phyloP scores from a whole-genome alignment of 257 asterid genomes.

The Przewalskia tangutica region DNA sequence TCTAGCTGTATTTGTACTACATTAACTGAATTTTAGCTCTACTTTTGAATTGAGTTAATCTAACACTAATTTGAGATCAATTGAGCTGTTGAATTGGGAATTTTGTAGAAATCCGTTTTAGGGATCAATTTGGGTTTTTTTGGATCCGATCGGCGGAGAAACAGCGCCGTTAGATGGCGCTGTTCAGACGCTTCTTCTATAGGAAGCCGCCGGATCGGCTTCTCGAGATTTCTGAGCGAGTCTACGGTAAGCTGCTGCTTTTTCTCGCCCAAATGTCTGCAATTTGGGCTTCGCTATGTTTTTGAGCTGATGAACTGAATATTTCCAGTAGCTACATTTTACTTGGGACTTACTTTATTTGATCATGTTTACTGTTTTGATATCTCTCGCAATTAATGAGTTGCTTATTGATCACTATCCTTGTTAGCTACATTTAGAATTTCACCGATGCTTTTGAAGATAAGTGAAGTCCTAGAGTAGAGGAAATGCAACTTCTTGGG shows the following conservation, averaged over 20 bases:
- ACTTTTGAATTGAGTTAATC: background rate
- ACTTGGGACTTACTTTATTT: background rate
- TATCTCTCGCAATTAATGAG: background rate
- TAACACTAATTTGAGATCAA: background rate
- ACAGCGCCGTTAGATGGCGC: slow-evolving; percentile 99
- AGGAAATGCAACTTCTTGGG: background rate
- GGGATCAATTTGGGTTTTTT: slow-evolving; percentile 25
- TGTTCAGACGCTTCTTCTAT: slow-evolving; percentile 94
- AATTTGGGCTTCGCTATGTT: background rate
- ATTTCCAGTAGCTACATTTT: background rate
- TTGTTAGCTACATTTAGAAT: background rate
- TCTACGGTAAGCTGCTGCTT: slow-evolving; percentile 56
- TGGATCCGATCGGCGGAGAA: slow-evolving; percentile 51
- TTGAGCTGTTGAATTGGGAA: slow-evolving; percentile 15
- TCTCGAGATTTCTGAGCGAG: slow-evolving; percentile 97
- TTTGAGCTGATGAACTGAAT: background rate
- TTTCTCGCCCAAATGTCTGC: background rate
- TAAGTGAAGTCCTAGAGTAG: background rate
- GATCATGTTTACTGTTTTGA: background rate
- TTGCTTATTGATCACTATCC: background rate
- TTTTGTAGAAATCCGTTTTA: slow-evolving; percentile 29
- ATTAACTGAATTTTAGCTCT: background rate
- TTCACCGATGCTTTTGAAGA: background rate
- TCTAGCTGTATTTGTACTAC: background rate
- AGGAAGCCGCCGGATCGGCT: slow-evolving; percentile 99